Evolutionary conservation across 768 basidiomycete species (phyloP).

Genomic region (Boletus tomentosulus): DNA sequence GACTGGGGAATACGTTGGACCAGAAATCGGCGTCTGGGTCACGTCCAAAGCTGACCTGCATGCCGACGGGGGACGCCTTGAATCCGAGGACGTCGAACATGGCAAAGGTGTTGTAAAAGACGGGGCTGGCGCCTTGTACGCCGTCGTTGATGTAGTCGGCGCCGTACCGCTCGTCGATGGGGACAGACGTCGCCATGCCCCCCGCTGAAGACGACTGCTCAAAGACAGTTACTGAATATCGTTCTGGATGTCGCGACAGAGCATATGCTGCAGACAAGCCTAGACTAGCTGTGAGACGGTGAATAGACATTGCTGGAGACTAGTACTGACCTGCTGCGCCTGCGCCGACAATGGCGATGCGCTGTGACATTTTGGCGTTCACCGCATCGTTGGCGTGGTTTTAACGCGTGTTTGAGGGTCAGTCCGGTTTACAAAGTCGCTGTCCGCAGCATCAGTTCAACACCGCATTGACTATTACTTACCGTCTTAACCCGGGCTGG

Average conservation of each 20-base stretch:
- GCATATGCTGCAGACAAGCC: neutral
- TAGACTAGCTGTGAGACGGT: neutral
- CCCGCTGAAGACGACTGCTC: neutral
- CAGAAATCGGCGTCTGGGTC: neutral
- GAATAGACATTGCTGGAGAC: neutral
- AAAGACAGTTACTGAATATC: neutral
- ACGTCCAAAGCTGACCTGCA: neutral
- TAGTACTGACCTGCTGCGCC: neutral
- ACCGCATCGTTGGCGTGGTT: neutral
- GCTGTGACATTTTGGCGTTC: neutral
- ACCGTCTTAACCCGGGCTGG: slow-evolving; percentile 15
- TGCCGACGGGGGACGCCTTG: neutral
- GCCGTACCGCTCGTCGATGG: neutral
- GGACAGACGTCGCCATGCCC: neutral
- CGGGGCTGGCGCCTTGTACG: neutral
- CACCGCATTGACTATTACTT: neutral
- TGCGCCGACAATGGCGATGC: neutral
- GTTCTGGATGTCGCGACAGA: neutral
- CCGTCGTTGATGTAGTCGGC: neutral
- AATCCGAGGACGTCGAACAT: neutral
- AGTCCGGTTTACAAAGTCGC: neutral
- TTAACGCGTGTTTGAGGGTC: neutral
- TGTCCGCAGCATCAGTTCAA: neutral
- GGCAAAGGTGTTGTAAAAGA: neutral
- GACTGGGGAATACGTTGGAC: neutral